Evolutionary conservation across 1,139 yeast genomes (phyloP), one percentile per base, ranked within the genome.

Genomic region (Saccharomyces hybrid): DNA sequence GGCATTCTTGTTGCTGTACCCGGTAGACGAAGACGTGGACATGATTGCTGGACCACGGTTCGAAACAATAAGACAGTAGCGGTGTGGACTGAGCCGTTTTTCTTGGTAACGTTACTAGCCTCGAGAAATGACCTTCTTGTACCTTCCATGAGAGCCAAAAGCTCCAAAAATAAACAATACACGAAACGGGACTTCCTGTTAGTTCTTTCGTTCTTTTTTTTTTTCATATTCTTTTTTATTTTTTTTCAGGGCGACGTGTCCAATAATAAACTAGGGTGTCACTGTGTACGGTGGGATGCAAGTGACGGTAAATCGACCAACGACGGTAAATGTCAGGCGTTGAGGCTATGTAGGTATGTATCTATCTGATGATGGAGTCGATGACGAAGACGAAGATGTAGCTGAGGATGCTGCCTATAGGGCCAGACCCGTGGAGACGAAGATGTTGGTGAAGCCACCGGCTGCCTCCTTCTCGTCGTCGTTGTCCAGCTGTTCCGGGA

Each of bases 381-480:
- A 62, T 54, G 21, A 58, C 32, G 47, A 51, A 66, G 2, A 84
- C 90, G 55, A 88, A 77, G 1, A 81, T 65, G 66, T 88, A 88
- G 64, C 96, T 85, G 52, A 85, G 68, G 0, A 90, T 64, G 59
- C 95, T 83, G 1, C 98, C 97, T 2, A 79, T 74, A n/a, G n/a
- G 0, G 95, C 83, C 54, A 90, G 75, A 0, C 96, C 96, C 21
- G 81, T 65, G 56, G 91, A 84, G 53, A 89, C 76, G 60, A 87
- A 82, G 16, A 89, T 81, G 1, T 89, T 82, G 55, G 95, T 86
- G 68, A 90, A 87, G 2, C 97, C 97, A 44, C 97, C 97, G 0
- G 98, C 96, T 0, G 97, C 97, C 60, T 88, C 90, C 68, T 83
- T 84, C 65, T 88, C 95, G 21, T 79, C 79, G 49, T 81, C 87